These are phyloP conservation scores for Termitomyces sp. DNA, from an alignment of 768 basidiomycete species.

Conservation along the genomic window DNA sequence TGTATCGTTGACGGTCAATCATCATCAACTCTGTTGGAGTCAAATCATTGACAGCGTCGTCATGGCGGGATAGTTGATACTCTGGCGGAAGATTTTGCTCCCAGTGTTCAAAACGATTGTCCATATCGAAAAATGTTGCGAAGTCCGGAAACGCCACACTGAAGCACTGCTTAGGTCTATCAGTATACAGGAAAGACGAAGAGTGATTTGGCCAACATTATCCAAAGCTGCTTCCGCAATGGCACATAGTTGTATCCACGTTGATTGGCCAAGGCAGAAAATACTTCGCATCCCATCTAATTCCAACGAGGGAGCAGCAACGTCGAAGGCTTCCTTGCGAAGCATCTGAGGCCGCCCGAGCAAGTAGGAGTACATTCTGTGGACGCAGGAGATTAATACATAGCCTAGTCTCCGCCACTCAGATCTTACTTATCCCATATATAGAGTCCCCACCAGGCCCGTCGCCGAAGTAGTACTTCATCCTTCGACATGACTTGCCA, in stretches of 20 bases:
- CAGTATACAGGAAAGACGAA: background rate
- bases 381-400: constrained; percentile 8
- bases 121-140: constrained; percentile 33
- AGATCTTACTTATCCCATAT: constrained; percentile 36
- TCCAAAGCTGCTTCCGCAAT: constrained; percentile 36
- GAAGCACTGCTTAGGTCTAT: constrained; percentile 25
- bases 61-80: constrained; percentile 28
- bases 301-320: constrained; percentile 27
- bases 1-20: constrained; percentile 36
- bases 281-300: constrained; percentile 27
- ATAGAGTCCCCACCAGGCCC: constrained; percentile 40
- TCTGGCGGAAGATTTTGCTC: constrained; percentile 33
- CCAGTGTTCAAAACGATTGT: constrained; percentile 39
- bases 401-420: background rate
- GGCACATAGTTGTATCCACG: constrained; percentile 31
- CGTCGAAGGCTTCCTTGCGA: constrained; percentile 29
- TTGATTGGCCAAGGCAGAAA: constrained; percentile 30
- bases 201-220: constrained; percentile 24
- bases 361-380: constrained; percentile 36
- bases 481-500: constrained; percentile 41
- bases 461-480: constrained; percentile 32
- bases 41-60: constrained; percentile 21
- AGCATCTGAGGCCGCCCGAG: constrained; percentile 42
- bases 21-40: constrained; percentile 24
- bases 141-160: constrained; percentile 28